phyloP scores from a whole-genome alignment of 2,329 filamentous ascomycete genomes.

The Graphium sp. region DNA sequence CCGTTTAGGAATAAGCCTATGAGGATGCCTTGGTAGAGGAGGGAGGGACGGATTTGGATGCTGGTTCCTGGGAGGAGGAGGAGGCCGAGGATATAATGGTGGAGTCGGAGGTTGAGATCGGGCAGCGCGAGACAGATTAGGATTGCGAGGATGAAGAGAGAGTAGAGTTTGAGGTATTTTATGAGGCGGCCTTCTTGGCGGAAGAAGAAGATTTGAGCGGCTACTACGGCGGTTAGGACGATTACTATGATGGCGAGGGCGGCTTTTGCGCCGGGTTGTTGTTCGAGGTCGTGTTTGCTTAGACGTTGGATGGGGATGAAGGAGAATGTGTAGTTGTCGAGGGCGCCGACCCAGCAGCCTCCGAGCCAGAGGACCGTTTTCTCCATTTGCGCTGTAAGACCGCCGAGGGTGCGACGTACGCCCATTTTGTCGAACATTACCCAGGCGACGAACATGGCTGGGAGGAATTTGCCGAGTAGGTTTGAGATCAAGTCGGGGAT shows the following conservation, averaged over 20 bases:
- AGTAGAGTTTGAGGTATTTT: constrained; percentile 63
- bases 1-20: constrained; percentile 90
- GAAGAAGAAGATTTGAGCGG: constrained; percentile 71
- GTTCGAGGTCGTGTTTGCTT: constrained; percentile 74
- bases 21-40: constrained; percentile 80
- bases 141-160: constrained; percentile 47
- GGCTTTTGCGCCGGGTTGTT: constrained; percentile 76
- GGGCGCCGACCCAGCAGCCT: constrained; percentile 72
- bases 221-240: constrained; percentile 47
- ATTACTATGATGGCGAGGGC: constrained; percentile 68
- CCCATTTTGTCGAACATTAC: constrained; percentile 78
- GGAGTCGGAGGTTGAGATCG: constrained; percentile 67
- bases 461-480: constrained; percentile 66
- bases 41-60: constrained; percentile 69
- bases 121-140: constrained; percentile 57
- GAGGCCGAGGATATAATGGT: constrained; percentile 86
- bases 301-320: constrained; percentile 86
- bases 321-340: constrained; percentile 92
- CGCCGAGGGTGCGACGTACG: constrained; percentile 51
- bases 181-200: constrained; percentile 70
- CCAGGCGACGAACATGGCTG: constrained; percentile 73
- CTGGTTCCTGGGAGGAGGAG: constrained; percentile 76
- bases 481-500: constrained; percentile 60
- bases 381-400: constrained; percentile 68
- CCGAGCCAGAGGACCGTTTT: constrained; percentile 86